phyloP scores from a whole-genome alignment of 768 basidiomycete species.

The Scleroderma bovista region DNA sequence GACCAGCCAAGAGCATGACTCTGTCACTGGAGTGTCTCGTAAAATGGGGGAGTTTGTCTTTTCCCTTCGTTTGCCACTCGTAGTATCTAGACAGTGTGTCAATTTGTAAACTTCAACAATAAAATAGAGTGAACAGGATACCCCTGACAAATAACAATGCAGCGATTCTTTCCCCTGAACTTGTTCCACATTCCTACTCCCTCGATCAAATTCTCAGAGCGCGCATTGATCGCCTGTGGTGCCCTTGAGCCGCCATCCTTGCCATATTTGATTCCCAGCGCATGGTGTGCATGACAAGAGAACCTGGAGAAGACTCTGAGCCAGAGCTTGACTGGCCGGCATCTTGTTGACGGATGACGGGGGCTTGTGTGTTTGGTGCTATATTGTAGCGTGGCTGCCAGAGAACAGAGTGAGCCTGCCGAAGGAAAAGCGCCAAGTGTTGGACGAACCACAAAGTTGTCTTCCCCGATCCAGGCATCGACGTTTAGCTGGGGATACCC shows the following conservation, averaged over 20 bases:
- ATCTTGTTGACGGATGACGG: constrained; percentile 56
- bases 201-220: constrained; percentile 72
- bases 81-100: constrained; percentile 60
- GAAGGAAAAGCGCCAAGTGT: too few species aligned
- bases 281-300: constrained; percentile 74
- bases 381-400: constrained; percentile 64
- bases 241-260: constrained; percentile 48
- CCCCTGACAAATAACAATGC: constrained; percentile 80
- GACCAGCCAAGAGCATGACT: constrained; percentile 81
- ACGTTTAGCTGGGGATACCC: constrained; percentile 39
- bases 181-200: constrained; percentile 82
- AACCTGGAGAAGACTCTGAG: constrained; percentile 6
- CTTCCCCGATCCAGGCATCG: constrained; percentile 56
- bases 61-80: constrained; percentile 89
- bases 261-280: constrained; percentile 80
- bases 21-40: constrained; percentile 57
- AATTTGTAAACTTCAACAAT: background rate
- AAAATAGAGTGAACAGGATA: constrained; percentile 27
- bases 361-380: constrained; percentile 73
- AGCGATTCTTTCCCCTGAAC: constrained; percentile 77
- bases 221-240: constrained; percentile 81
- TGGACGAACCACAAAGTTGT: constrained; percentile 43
- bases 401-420: too few species aligned
- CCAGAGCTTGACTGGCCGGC: too few species aligned
- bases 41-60: constrained; percentile 77